Base-by-base conservation (phyloP, 805 yeast species). In the Saccharomycopsis fodiens region DNA sequence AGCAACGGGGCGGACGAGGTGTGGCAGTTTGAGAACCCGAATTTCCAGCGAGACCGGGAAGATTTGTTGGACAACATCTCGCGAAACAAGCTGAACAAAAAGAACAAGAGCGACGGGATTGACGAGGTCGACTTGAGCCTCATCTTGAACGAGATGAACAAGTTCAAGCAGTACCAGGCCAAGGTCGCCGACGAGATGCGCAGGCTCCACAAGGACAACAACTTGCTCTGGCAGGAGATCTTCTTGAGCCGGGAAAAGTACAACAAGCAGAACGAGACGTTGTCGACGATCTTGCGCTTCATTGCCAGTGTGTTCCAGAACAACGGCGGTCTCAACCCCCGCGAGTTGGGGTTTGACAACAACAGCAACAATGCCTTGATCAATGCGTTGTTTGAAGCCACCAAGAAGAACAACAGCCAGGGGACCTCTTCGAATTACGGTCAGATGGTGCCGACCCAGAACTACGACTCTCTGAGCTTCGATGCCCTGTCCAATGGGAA, bases 171-270 rank as follows among this genome's bases (percentile, higher is more conserved):
- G 55, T 85, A 85, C 57, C 98, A 93, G 62, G 57, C 76, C 51
- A 75, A 85, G 16, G 85, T 93, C 16, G 76, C 87, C 3, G 93
- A 88, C 55, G 97, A 93, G 59, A 68, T 93, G 51, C 69, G 82
- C 54, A 72, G 97, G 47, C 78, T 93, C 32, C 73, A 88, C 48
- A 81, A 81, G 50, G 97, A 93, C 59, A 93, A 91, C 64, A 91
- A 86, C 59, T 63, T 86, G 56, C 65, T 93, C 38, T 93, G 98
- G 98, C 81, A 82, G 50, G 97, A 93, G 59, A 82, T 87, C 57
- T 80, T 73, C 59, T 66, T 79, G 47, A 82, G 91, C 4, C 72
- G 97, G 44, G 97, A 91, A 60, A 76, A 89, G 52, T 85, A 89
- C 61, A 78, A 82, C 55, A 73, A 80, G 29, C 97, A 93, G 60